Evolutionary conservation across 2,329 filamentous ascomycete species (phyloP), one percentile per base, ranked within the genome.

Genomic region (Claviceps fusiformis): DNA sequence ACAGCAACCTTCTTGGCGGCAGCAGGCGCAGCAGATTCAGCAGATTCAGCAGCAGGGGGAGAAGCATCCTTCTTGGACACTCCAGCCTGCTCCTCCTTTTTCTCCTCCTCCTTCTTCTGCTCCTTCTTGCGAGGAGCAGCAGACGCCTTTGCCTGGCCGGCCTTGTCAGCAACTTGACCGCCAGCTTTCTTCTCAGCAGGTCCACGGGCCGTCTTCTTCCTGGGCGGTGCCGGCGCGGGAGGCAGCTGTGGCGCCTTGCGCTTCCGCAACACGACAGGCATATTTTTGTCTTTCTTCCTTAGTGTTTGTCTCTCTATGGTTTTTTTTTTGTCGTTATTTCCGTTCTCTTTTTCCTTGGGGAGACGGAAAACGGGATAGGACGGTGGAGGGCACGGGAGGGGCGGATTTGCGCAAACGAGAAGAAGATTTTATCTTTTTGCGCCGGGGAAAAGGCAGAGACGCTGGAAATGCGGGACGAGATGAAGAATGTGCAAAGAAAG

Each of bases 261-360:
- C 72, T 83, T 82, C 70, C 80, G 75, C 47, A 83, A 72, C 63
- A 77, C 77, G 62, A 77, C 73, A 59, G 78, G 76, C 80, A 83
- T 82, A n/a, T n/a, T 45, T 37, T 45, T 37, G 35, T 9, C 11
- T 37, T 13, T 37, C 11, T 37, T 37, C 10, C 10, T 39, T 15
- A 5, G 13, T 39, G 37, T 13, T 13, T 13, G 10, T 13, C 37
- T 13, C 10, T 37, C n/a, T n/a, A n/a, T n/a, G n/a, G n/a, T n/a
- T n/a, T n/a, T n/a, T n/a, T n/a, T n/a, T n/a, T n/a, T n/a, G n/a
- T n/a, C n/a, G n/a, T n/a, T n/a, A n/a, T n/a, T n/a, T n/a, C n/a
- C n/a, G n/a, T n/a, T n/a, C n/a, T 37, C 24, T 15, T 15, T 10
- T 29, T 46, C 44, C 19, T 46, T 27, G 44, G 5, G 24, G 5